Conservation (phyloP, 805 yeast genomes). For the Pichia eremophila region DNA sequence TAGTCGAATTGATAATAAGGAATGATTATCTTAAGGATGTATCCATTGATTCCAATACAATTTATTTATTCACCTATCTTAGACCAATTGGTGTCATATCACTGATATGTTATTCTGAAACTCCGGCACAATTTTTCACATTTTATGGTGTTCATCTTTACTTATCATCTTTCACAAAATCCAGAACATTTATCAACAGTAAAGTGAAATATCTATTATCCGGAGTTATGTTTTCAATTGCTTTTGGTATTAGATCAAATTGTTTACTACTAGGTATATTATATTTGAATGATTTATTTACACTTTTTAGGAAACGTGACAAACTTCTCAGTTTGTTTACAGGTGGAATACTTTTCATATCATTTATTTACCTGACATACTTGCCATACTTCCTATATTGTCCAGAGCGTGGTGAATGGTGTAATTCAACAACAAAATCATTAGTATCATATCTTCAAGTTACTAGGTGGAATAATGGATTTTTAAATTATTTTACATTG, state of each 20-base stretch:
- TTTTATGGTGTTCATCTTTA: constrained; percentile 48
- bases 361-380: constrained; percentile 39
- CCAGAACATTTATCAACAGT: constrained; percentile 1
- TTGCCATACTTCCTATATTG: constrained; percentile 55
- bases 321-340: constrained; percentile 32
- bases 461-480: constrained; percentile 80
- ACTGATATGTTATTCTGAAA: constrained; percentile 68
- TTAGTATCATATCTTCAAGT: constrained; percentile 65
- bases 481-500: constrained; percentile 71
- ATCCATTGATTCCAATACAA: constrained; percentile 35
- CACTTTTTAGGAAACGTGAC: constrained; percentile 5
- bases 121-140: constrained; percentile 52
- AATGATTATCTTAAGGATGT: constrained; percentile 25
- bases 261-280: constrained; percentile 63
- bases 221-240: constrained; percentile 46
- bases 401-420: constrained; percentile 73
- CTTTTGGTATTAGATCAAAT: constrained; percentile 66
- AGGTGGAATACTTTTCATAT: constrained; percentile 45
- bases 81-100: constrained; percentile 78
- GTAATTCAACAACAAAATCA: constrained; percentile 45
- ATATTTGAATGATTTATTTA: constrained; percentile 46
- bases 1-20: too few relatives aligned
- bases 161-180: constrained; percentile 21
- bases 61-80: constrained; percentile 27
- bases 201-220: constrained; percentile 30